Percentiles rank a stretch among this genome's conserved stretches.
These are phyloP conservation scores for Taiozyma onychis DNA, from an alignment of 1,139 yeast genomes.

Conservation along the genomic window DNA sequence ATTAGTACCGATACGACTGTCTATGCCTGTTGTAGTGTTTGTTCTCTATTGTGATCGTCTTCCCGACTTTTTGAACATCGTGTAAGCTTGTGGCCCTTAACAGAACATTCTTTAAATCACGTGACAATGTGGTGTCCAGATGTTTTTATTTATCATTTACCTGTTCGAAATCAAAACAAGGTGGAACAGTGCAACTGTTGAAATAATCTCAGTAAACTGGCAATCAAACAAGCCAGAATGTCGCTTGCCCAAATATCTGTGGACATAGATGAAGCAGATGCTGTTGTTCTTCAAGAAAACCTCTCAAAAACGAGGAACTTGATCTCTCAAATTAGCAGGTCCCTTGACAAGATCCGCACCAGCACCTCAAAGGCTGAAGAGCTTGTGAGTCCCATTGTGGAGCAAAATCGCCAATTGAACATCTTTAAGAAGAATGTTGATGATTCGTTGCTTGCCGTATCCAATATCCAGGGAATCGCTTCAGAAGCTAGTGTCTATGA, in stretches of 20 bases:
- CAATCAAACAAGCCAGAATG: conserved; percentile 3
- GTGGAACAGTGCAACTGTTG: too few species aligned
- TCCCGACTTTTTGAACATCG: background rate
- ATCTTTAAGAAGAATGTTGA: conserved; percentile 55
- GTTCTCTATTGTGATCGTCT: background rate
- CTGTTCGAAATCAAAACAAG: too few species aligned
- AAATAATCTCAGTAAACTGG: too few species aligned
- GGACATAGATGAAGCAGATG: conserved; percentile 80
- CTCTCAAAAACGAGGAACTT: conserved; percentile 53
- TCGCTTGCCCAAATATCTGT: conserved; percentile 19
- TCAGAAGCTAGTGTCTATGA: conserved; percentile 51
- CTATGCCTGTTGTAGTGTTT: too few species aligned
- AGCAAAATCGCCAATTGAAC: conserved; percentile 53
- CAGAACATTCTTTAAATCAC: background rate
- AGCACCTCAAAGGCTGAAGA: conserved; percentile 59
- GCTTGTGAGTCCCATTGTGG: conserved; percentile 66
- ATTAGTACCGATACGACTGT: background rate
- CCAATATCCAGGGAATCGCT: conserved; percentile 63
- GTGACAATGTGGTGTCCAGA: too few species aligned
- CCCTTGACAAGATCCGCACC: conserved; percentile 52
- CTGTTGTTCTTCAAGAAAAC: conserved; percentile 75
- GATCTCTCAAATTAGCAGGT: conserved; percentile 48
- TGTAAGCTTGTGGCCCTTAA: background rate
- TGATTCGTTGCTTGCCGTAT: conserved; percentile 52
- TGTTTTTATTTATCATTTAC: too few species aligned